Conservation (phyloP, 176 grass and related monocot genomes). For the Ananas comosus region DNA sequence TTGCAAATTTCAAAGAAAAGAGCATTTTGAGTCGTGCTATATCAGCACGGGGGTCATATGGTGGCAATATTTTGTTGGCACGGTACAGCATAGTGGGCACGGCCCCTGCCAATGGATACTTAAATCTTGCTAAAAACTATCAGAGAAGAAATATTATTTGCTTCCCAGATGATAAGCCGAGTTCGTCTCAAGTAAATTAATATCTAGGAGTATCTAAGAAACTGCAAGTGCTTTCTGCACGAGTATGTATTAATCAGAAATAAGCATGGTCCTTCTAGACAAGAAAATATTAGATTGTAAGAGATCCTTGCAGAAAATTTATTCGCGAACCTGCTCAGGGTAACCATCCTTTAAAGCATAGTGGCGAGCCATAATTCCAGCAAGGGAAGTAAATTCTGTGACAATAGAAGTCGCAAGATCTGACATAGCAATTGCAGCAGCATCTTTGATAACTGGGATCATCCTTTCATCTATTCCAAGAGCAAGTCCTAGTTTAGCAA, state of each 20-base stretch:
- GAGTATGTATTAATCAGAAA: background rate
- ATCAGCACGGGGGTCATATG: no score
- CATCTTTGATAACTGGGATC: conserved; percentile 52
- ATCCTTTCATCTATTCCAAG: conserved; percentile 44
- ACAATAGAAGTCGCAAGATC: conserved; percentile 87
- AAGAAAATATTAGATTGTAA: background rate
- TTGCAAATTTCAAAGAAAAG: conserved; percentile 3
- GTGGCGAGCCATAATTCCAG: conserved; percentile 85
- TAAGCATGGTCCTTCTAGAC: background rate
- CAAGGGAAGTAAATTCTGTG: conserved; percentile 86
- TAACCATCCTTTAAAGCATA: conserved; percentile 82
- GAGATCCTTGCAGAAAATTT: conserved; percentile 4
- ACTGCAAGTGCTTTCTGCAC: background rate
- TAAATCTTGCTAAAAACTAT: background rate
- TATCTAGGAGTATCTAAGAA: background rate
- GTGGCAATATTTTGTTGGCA: no score
- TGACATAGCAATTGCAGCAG: conserved; percentile 74
- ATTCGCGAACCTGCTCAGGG: conserved; percentile 43
- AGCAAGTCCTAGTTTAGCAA: conserved; percentile 39
- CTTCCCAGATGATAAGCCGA: no score
- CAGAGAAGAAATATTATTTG: conserved; percentile 1
- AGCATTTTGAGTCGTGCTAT: no score
- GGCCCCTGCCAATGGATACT: no score
- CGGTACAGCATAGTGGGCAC: no score
- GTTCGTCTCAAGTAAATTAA: background rate